Percentiles rank a stretch among this genome's conserved stretches.
These are phyloP conservation scores for Halophytophthora batemanensis DNA, from an alignment of 352 stramenopile genomes.

Conservation along the genomic window DNA sequence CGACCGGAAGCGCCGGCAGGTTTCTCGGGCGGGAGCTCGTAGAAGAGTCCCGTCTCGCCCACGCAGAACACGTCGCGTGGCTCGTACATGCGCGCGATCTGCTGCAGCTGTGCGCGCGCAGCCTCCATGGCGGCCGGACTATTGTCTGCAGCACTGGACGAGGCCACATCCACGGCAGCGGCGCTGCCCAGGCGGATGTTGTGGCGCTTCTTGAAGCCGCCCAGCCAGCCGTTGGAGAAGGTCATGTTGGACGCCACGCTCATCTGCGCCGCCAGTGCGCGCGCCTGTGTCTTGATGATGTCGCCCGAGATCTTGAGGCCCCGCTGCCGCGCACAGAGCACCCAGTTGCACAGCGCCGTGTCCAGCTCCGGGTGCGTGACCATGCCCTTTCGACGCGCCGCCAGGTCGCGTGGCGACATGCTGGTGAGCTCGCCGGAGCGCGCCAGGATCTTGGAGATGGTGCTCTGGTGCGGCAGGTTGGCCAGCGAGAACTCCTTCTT, in stretches of 20 bases:
- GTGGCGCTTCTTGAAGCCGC: conserved; percentile 62
- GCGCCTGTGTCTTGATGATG: conserved; percentile 60
- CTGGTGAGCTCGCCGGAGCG: conserved; percentile 41
- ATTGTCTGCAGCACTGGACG: no score
- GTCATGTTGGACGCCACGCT: conserved; percentile 43
- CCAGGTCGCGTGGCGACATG: conserved; percentile 44
- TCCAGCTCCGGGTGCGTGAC: conserved; percentile 58
- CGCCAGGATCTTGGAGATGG: conserved; percentile 64
- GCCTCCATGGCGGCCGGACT: conserved; percentile 8
- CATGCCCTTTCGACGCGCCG: conserved; percentile 33
- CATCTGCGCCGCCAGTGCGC: conserved; percentile 34
- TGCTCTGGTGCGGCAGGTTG: conserved; percentile 56
- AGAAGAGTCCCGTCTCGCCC: conserved; percentile 52
- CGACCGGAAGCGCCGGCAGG: no score
- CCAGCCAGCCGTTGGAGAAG: conserved; percentile 67
- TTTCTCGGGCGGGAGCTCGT: conserved; percentile 48
- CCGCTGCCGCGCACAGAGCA: conserved; percentile 42
- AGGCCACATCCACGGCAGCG: conserved; percentile 23
- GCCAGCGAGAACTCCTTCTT: conserved; percentile 55
- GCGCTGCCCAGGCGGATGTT: conserved; percentile 45
- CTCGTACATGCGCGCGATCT: conserved; percentile 34
- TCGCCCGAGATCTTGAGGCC: conserved; percentile 53
- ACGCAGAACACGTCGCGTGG: conserved; percentile 53
- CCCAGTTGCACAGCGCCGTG: conserved; percentile 61
- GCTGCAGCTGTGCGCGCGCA: conserved; percentile 35